A percentile compares a stretch with the other conserved stretches of the same genome.
Evolutionary conservation across 331 rosid genomes (phyloP).

Genomic region (Malus hybrid): DNA sequence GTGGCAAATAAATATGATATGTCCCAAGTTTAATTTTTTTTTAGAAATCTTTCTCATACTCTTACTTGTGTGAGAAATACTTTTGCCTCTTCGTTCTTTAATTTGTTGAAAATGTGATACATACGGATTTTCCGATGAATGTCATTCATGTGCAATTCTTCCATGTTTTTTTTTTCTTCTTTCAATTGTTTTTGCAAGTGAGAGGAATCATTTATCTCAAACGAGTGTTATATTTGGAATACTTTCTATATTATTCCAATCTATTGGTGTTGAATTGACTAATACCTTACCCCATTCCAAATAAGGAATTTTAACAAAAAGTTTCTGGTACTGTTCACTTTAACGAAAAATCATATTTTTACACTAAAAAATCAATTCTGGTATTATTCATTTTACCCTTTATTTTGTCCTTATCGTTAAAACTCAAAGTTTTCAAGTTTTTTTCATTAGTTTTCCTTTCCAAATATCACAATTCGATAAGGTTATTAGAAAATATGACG

Average conservation of each 20-base stretch:
- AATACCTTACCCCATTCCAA: no score
- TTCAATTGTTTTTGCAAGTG: not conserved
- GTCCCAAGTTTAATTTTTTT: not conserved
- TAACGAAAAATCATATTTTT: no score
- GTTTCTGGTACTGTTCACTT: no score
- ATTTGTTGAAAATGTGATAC: not conserved
- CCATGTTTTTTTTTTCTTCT: not conserved
- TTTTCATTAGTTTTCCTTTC: no score
- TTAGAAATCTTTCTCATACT: not conserved
- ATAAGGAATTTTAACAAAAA: no score
- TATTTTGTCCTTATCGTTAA: no score
- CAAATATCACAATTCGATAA: no score
- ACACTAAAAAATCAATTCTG: no score
- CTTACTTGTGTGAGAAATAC: not conserved
- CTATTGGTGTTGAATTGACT: not conserved
- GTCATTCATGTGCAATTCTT: not conserved
- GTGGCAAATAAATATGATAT: not conserved
- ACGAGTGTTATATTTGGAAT: not conserved
- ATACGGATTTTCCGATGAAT: not conserved
- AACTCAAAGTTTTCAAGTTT: no score
- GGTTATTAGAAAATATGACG: no score
- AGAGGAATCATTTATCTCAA: not conserved
- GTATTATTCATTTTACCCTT: no score
- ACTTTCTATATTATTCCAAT: not conserved
- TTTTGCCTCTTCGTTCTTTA: not conserved